These are phyloP conservation scores for Glebionis coronaria DNA, from an alignment of 129 eudicot species.

Conservation along the genomic window DNA sequence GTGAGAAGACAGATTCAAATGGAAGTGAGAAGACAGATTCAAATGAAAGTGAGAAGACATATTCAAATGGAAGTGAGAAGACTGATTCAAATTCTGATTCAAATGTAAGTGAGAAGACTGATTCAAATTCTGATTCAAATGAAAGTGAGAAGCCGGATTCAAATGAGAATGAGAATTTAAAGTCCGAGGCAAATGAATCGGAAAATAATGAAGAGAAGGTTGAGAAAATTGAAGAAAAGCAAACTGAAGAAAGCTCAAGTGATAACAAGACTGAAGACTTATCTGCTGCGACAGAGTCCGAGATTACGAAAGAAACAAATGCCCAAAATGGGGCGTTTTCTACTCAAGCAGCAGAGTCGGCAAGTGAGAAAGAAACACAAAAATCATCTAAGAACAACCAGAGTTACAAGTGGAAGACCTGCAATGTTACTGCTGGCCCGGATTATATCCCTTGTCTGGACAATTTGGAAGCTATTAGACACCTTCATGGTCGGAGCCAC, in stretches of 20 bases:
- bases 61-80: slow-evolving; percentile 1
- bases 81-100: background rate
- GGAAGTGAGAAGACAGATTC: slow-evolving; percentile 24
- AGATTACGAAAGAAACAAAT: slow-evolving; percentile 54
- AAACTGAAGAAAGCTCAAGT: slow-evolving; percentile 29
- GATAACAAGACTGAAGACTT: slow-evolving; percentile 32
- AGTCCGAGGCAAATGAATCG: slow-evolving; percentile 24
- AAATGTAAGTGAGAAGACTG: slow-evolving; percentile 17
- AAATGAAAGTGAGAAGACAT: slow-evolving; percentile 24
- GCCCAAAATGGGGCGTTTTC: slow-evolving; percentile 50
- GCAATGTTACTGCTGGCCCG: slow-evolving; percentile 61
- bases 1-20: slow-evolving; percentile 8
- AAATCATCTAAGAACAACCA: slow-evolving; percentile 29
- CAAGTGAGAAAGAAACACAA: slow-evolving; percentile 50
- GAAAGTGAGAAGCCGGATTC: slow-evolving; percentile 22
- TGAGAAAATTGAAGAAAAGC: slow-evolving; percentile 33
- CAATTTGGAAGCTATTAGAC: slow-evolving; percentile 55
- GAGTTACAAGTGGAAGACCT: slow-evolving; percentile 47
- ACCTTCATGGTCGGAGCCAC: slow-evolving; percentile 47
- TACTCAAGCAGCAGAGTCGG: slow-evolving; percentile 65
- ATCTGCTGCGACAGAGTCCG: slow-evolving; percentile 49
- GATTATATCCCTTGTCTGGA: slow-evolving; percentile 77
- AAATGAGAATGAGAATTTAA: slow-evolving; percentile 20
- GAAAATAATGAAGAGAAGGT: slow-evolving; percentile 27
- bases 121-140: slow-evolving; percentile 15